phyloP scores from a whole-genome alignment of 2,329 filamentous ascomycete species.

The Colletotrichum limetticola region DNA sequence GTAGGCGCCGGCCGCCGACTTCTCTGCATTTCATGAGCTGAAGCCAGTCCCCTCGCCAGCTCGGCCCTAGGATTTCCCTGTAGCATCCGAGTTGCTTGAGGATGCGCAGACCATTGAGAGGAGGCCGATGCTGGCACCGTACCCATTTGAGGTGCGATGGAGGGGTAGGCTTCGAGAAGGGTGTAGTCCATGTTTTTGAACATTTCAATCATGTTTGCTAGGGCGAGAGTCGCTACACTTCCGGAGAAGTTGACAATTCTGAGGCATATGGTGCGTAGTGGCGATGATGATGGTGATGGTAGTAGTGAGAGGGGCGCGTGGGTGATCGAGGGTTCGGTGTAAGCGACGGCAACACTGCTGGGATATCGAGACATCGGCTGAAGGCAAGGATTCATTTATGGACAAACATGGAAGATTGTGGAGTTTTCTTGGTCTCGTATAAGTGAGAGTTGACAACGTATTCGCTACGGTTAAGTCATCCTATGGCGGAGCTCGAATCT shows the following conservation, averaged over 20 bases:
- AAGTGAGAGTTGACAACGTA: not conserved
- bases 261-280: constrained; percentile 34
- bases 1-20: constrained; percentile 24
- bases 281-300: not conserved
- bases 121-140: constrained; percentile 58
- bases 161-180: constrained; percentile 54
- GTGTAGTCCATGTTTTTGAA: constrained; percentile 56
- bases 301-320: not conserved
- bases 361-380: not conserved
- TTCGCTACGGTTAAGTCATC: not conserved
- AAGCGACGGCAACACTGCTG: not conserved
- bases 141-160: constrained; percentile 52
- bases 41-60: not conserved
- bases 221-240: constrained; percentile 52
- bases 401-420: not conserved
- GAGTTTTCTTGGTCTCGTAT: not conserved
- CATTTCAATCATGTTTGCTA: constrained; percentile 51
- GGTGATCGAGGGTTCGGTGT: not conserved
- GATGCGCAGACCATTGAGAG: constrained; percentile 53
- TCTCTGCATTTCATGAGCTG: not conserved
- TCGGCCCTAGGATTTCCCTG: too few relatives aligned
- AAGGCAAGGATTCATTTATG: too few relatives aligned
- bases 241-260: constrained; percentile 59
- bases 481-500: not conserved
- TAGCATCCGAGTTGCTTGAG: constrained; percentile 56